phyloP scores from a whole-genome alignment of 352 stramenopile genomes.

The Discostella stelligera region DNA sequence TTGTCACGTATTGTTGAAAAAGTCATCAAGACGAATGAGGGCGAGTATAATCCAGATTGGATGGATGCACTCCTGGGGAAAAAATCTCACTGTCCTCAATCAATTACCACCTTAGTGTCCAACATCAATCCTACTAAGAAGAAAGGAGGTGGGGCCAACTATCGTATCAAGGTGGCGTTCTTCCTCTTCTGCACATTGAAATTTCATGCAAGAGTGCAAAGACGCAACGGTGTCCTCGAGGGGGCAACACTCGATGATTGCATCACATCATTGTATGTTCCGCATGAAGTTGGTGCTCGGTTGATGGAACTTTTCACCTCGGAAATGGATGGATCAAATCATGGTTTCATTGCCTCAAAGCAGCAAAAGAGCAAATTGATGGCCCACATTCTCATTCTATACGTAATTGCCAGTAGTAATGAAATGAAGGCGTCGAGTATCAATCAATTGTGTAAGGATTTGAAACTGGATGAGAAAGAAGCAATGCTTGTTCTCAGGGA shows the following conservation, averaged over 20 bases:
- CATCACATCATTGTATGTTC: conserved; percentile 47
- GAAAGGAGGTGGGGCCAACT: not conserved
- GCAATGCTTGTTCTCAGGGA: conserved; percentile 53
- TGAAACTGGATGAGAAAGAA: conserved; percentile 59
- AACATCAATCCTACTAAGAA: conserved; percentile 24
- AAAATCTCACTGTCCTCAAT: conserved; percentile 26
- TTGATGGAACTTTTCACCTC: conserved; percentile 68
- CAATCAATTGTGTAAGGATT: conserved; percentile 59
- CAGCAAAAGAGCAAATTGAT: conserved; percentile 59
- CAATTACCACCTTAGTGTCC: conserved; percentile 28
- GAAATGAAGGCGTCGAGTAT: conserved; percentile 68
- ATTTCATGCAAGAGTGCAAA: conserved; percentile 37
- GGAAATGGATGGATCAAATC: conserved; percentile 19
- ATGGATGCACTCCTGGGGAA: conserved; percentile 26
- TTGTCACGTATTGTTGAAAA: conserved; percentile 56
- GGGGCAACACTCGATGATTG: conserved; percentile 43
- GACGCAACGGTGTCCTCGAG: conserved; percentile 10
- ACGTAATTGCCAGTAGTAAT: conserved; percentile 55
- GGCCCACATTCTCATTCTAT: conserved; percentile 64
- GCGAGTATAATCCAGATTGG: conserved; percentile 14
- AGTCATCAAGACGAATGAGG: conserved; percentile 24
- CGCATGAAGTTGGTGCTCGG: conserved; percentile 44
- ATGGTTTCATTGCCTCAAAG: conserved; percentile 47
- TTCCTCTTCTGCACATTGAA: conserved; percentile 45
- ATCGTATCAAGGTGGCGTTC: conserved; percentile 39